Percentiles rank a stretch among this genome's conserved stretches.
These are phyloP conservation scores for Boletus edulis DNA, from an alignment of 768 basidiomycete species.

Conservation along the genomic window DNA sequence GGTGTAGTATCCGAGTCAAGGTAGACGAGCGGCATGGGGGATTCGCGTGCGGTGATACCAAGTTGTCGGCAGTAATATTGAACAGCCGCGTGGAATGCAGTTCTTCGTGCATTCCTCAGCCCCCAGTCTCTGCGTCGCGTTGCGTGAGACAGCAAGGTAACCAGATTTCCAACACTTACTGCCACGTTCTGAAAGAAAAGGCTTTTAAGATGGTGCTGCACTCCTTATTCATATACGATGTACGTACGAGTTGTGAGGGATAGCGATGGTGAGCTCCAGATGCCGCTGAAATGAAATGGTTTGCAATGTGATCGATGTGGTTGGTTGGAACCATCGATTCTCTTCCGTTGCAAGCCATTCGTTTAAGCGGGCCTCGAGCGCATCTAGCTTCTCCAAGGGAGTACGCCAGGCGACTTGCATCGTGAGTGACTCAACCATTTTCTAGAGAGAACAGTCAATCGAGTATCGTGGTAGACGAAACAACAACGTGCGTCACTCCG, in stretches of 20 bases:
- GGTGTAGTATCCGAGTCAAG: constrained; percentile 24
- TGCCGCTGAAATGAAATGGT: constrained; percentile 64
- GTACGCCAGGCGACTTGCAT: constrained; percentile 79
- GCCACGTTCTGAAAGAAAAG: constrained; percentile 31
- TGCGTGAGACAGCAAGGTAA: background rate
- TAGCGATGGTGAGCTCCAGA: constrained; percentile 66
- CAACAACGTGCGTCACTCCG: constrained; percentile 55
- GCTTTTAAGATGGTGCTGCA: constrained; percentile 1
- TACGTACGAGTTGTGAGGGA: constrained; percentile 50
- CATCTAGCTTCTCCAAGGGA: constrained; percentile 67
- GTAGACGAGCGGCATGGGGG: constrained; percentile 60
- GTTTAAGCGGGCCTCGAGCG: constrained; percentile 63
- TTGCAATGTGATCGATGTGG: constrained; percentile 61
- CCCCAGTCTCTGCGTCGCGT: constrained; percentile 51
- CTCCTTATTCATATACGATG: background rate
- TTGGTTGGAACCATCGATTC: constrained; percentile 75
- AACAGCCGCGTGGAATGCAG: constrained; percentile 78
- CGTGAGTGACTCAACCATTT: constrained; percentile 64
- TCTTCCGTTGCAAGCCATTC: constrained; percentile 78
- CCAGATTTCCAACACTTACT: constrained; percentile 22
- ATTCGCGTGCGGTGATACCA: constrained; percentile 58
- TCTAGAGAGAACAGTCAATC: constrained; percentile 35
- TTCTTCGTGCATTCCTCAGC: constrained; percentile 56
- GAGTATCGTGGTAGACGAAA: background rate
- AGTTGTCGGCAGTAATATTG: constrained; percentile 71